Evolutionary conservation across 768 basidiomycete species (phyloP).

Genomic region (Xerocomellus amylosporus): DNA sequence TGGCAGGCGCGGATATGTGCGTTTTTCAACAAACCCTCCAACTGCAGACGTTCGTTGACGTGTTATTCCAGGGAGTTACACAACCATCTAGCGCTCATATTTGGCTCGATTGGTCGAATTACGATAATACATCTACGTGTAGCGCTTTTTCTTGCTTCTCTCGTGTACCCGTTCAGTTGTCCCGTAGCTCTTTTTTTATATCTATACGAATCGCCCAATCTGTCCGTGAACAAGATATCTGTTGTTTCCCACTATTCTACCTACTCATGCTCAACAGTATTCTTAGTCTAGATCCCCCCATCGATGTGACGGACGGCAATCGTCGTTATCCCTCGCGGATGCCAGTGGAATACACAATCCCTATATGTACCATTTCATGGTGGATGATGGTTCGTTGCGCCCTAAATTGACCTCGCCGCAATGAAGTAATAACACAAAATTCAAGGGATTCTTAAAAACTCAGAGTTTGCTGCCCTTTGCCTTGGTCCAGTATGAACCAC

Average conservation of each 20-base stretch:
- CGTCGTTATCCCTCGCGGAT: background rate
- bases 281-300: background rate
- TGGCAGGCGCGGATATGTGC: constrained; percentile 68
- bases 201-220: constrained; percentile 19
- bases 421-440: constrained; percentile 1
- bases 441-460: background rate
- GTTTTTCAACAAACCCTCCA: constrained; percentile 19
- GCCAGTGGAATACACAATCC: background rate
- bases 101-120: constrained; percentile 6
- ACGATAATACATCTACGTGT: constrained; percentile 24
- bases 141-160: constrained; percentile 28
- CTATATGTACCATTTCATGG: background rate
- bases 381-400: background rate
- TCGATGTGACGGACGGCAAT: background rate
- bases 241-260: constrained; percentile 5
- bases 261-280: constrained; percentile 1
- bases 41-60: constrained; percentile 3
- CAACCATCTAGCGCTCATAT: constrained; percentile 22
- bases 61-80: constrained; percentile 28
- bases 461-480: constrained; percentile 2
- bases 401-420: background rate
- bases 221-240: constrained; percentile 4
- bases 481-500: constrained; percentile 45
- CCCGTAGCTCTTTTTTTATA: constrained; percentile 16
- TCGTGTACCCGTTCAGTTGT: constrained; percentile 20